Percentiles rank a stretch among this genome's conserved stretches.
Evolutionary conservation across 768 basidiomycete genomes (phyloP).

Genomic region (Suillus decipiens): DNA sequence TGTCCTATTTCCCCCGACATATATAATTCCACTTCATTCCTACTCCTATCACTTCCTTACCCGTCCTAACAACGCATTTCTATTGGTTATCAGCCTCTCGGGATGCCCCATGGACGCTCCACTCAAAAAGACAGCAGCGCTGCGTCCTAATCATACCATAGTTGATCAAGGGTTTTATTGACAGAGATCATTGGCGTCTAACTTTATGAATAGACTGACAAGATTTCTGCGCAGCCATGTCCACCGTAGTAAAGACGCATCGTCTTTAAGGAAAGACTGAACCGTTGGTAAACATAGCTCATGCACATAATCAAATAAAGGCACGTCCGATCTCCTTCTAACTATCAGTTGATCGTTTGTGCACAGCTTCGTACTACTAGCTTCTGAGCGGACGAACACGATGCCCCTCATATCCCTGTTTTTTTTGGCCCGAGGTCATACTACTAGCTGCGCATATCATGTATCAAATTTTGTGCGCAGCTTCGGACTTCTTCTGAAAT

Average conservation of each 20-base stretch:
- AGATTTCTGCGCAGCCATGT: not conserved
- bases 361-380: not conserved
- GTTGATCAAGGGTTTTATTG: not conserved
- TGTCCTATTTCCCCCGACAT: slow-evolving; percentile 2
- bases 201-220: not conserved
- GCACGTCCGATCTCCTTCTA: not conserved
- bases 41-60: not conserved
- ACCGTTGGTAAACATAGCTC: not conserved
- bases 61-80: not conserved
- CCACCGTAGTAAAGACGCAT: not conserved
- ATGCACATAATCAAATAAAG: not conserved
- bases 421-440: not conserved
- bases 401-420: not conserved
- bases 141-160: not conserved
- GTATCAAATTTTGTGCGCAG: not conserved
- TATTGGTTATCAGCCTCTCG: not conserved
- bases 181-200: not conserved
- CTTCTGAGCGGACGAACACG: not conserved
- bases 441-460: not conserved
- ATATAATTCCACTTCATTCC: not conserved
- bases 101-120: not conserved
- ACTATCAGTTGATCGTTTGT: not conserved
- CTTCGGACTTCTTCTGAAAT: not conserved
- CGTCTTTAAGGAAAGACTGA: not conserved
- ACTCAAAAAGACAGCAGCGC: not conserved